Evolutionary conservation across 495 filamentous ascomycete genomes (phyloP).

Genomic region (Neurospora tetrasperma): DNA sequence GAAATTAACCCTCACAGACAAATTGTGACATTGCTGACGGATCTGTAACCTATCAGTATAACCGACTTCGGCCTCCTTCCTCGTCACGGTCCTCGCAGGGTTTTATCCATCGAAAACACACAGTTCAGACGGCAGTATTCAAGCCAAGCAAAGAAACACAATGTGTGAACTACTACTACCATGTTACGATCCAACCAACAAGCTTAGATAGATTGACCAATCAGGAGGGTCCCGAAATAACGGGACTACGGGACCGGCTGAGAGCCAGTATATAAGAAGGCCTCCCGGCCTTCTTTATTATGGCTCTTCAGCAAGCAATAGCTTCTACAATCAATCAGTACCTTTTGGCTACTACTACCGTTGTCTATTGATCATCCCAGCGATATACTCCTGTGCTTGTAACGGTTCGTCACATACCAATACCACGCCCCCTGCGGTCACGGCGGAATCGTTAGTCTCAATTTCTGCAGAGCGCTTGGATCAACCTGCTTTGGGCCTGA

Average conservation of each 20-base stretch:
- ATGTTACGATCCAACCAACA: no score
- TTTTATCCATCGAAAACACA: neutral
- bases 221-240: no score
- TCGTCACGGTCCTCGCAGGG: neutral
- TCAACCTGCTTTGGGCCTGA: neutral
- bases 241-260: no score
- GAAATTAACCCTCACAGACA: neutral
- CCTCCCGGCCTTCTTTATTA: no score
- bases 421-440: neutral
- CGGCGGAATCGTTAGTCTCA: neutral
- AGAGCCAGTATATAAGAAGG: no score
- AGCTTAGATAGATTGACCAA: no score
- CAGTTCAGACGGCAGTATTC: neutral
- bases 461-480: neutral
- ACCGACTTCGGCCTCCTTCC: neutral
- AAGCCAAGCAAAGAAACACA: neutral
- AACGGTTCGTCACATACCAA: no score
- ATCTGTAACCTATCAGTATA: neutral
- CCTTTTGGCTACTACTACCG: no score
- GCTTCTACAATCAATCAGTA: no score
- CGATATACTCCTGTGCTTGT: no score
- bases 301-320: no score
- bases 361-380: no score
- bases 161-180: neutral
- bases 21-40: neutral